Evolutionary conservation across 108 stramenopile genomes (phyloP).

Genomic region (Nannochloropsis oceanica): DNA sequence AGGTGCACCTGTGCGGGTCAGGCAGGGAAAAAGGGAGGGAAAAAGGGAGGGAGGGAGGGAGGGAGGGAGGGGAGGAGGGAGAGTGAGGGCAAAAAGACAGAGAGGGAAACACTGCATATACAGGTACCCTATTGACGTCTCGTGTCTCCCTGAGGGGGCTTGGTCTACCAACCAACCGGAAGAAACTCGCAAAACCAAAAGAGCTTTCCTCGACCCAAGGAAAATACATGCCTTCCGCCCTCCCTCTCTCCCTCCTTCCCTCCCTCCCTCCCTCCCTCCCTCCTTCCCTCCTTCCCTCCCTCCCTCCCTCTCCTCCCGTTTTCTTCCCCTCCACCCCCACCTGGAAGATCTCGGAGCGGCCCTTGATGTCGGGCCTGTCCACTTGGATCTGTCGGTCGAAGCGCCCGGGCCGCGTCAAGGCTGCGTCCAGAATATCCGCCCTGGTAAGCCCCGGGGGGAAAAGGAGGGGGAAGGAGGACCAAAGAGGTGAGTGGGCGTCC

Average conservation of each 20-base stretch:
- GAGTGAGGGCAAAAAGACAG: too few relatives aligned
- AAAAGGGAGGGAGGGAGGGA: background rate
- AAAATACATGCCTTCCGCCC: background rate
- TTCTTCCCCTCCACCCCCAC: background rate
- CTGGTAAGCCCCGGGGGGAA: background rate
- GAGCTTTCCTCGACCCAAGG: too few relatives aligned
- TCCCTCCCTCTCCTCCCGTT: background rate
- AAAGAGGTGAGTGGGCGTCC: background rate
- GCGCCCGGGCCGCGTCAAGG: conserved; percentile 71
- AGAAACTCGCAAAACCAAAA: too few relatives aligned
- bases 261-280: background rate
- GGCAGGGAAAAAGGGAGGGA: conserved; percentile 34
- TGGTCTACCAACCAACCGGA: too few relatives aligned
- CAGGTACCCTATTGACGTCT: too few relatives aligned
- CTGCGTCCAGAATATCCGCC: conserved; percentile 70
- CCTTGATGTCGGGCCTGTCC: conserved; percentile 75
- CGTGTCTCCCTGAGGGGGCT: background rate
- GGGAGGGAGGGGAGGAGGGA: background rate
- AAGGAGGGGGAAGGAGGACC: background rate
- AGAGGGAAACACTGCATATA: too few relatives aligned
- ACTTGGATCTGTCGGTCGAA: conserved; percentile 87
- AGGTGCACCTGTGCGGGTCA: conserved; percentile 51
- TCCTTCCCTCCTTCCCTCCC: background rate
- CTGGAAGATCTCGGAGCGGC: conserved; percentile 50
- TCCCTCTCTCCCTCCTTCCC: background rate